Evolutionary conservation across 2,329 filamentous ascomycete genomes (phyloP).

Genomic region (Fusarium drepaniforme): DNA sequence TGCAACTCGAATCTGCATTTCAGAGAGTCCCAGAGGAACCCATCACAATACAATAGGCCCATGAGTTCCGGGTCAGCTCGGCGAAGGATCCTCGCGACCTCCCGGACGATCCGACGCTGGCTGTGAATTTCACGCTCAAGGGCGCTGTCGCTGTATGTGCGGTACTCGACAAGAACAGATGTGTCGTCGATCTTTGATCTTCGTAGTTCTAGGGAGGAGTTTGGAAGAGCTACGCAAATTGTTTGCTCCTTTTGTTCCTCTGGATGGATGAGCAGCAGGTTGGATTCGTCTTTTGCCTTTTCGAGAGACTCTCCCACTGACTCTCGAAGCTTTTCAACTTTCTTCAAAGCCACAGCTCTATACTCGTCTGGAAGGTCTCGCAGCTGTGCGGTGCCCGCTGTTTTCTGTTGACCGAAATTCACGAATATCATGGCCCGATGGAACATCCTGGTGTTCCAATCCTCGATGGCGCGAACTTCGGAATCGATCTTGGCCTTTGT

Average conservation of each 20-base stretch:
- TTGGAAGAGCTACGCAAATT: background rate
- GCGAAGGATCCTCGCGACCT: background rate
- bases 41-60: background rate
- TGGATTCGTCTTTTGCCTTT: background rate
- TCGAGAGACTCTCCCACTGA: background rate
- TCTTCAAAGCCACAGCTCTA: background rate
- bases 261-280: background rate
- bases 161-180: background rate
- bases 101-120: background rate
- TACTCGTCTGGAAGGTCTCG: background rate
- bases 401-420: background rate
- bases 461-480: background rate
- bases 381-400: background rate
- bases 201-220: background rate
- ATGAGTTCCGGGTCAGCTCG: background rate
- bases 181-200: background rate
- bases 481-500: background rate
- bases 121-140: background rate
- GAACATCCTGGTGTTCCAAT: background rate
- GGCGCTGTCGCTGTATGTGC: background rate
- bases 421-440: background rate
- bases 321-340: background rate
- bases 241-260: background rate
- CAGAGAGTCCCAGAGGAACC: background rate
- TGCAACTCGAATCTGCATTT: background rate